Percentiles rank a stretch among this genome's conserved stretches.
These are phyloP conservation scores for Physcia stellaris DNA, from an alignment of 495 filamentous ascomycete species.

Conservation along the genomic window DNA sequence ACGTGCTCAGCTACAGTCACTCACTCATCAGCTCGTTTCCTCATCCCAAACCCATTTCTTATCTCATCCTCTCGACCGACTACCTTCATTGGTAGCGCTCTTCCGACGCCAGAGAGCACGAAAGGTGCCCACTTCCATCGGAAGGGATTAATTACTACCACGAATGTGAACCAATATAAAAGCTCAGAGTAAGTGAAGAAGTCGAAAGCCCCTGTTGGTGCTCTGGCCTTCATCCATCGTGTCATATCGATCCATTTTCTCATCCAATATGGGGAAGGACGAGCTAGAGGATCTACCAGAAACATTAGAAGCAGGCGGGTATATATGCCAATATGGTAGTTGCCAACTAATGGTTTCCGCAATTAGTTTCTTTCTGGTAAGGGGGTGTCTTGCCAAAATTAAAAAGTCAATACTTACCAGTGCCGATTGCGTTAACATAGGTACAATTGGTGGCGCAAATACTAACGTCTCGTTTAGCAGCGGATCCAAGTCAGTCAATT, in stretches of 20 bases:
- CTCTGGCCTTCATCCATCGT: conserved; percentile 48
- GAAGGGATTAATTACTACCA: conserved; percentile 67
- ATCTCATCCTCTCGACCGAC: conserved; percentile 50
- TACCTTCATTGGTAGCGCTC: conserved; percentile 47
- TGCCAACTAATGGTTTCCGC: conserved; percentile 38
- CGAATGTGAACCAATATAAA: conserved; percentile 74
- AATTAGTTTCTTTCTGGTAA: neutral
- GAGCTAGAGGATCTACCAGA: conserved; percentile 60
- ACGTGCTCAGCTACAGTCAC: no score
- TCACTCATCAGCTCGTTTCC: conserved; percentile 14
- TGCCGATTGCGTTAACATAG: conserved; percentile 68
- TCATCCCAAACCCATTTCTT: conserved; percentile 29
- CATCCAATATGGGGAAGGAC: conserved; percentile 62
- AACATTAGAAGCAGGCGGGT: conserved; percentile 79
- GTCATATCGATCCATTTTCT: conserved; percentile 81
- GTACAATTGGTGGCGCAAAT: conserved; percentile 76
- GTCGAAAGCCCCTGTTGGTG: conserved; percentile 62
- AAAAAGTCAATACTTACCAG: conserved; percentile 11
- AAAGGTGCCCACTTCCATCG: conserved; percentile 64
- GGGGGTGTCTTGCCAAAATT: neutral
- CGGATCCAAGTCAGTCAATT: neutral
- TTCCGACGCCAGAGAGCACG: conserved; percentile 63
- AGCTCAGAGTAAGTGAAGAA: conserved; percentile 83
- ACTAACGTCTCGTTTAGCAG: conserved; percentile 33
- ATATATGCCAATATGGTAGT: conserved; percentile 84